Percentiles rank a stretch among this genome's conserved stretches.
Evolutionary conservation across 2,329 filamentous ascomycete species (phyloP).

Genomic region (Trichoderma aggressivum): DNA sequence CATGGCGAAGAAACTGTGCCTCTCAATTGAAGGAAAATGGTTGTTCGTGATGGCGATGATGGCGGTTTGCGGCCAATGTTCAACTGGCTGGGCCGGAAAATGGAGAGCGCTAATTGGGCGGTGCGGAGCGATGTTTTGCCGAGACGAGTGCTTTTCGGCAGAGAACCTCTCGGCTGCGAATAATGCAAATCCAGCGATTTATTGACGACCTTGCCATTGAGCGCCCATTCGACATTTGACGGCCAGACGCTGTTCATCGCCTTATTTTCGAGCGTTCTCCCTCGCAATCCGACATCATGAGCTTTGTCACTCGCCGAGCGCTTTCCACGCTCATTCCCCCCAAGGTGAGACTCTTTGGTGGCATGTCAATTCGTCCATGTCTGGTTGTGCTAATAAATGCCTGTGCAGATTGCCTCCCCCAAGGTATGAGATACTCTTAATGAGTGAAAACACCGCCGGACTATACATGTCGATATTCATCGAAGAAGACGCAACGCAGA

Average conservation of each 20-base stretch:
- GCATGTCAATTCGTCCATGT: slow-evolving; percentile 32
- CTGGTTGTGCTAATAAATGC: slow-evolving; percentile 31
- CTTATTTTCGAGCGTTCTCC: slow-evolving; percentile 25
- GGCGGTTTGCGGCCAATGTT: slow-evolving; percentile 31
- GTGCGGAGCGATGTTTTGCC: slow-evolving; percentile 43
- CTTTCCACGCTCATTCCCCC: slow-evolving; percentile 98
- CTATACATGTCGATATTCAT: neutral
- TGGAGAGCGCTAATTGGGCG: slow-evolving; percentile 40
- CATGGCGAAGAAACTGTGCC: slow-evolving; percentile 47
- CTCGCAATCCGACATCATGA: slow-evolving; percentile 63
- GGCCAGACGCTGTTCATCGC: slow-evolving; percentile 25
- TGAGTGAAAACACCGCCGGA: neutral
- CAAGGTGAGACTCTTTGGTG: slow-evolving; percentile 65
- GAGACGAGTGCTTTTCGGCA: slow-evolving; percentile 51
- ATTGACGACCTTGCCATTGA: slow-evolving; percentile 33
- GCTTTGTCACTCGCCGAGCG: slow-evolving; percentile 83
- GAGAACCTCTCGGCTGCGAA: slow-evolving; percentile 28
- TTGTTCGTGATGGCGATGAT: neutral
- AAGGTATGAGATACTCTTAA: slow-evolving; percentile 55
- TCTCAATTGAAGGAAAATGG: slow-evolving; percentile 26
- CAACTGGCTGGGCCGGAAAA: slow-evolving; percentile 21
- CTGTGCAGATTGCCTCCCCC: slow-evolving; percentile 70
- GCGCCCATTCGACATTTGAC: slow-evolving; percentile 32
- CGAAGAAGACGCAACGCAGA: neutral
- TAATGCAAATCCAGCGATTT: slow-evolving; percentile 25